Conservation (phyloP, 2,329 filamentous ascomycete species). For the Mycosphaerelloides madeirae region DNA sequence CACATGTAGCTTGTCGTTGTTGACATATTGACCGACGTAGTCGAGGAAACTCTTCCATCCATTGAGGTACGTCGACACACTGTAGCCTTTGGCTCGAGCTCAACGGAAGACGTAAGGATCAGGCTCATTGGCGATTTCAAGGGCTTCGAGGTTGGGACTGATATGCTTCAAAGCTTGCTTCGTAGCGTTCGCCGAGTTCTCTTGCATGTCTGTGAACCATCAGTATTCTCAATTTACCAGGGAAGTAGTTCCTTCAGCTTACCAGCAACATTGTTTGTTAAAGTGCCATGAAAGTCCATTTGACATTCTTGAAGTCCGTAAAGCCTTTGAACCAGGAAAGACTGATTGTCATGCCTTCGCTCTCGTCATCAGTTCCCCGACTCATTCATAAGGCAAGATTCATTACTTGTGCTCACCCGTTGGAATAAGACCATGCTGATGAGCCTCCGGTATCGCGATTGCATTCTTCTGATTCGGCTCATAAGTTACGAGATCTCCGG, state of each 20-base stretch:
- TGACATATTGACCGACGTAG: conserved; percentile 4
- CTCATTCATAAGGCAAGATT: neutral
- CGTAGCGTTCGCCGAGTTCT: conserved; percentile 8
- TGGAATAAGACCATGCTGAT: conserved; percentile 5
- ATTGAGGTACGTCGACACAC: conserved; percentile 4
- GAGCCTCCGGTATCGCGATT: conserved; percentile 2
- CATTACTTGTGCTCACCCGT: neutral
- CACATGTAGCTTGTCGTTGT: neutral
- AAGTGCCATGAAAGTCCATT: conserved; percentile 12
- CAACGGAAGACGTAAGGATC: conserved; percentile 7
- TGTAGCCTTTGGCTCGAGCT: conserved; percentile 5
- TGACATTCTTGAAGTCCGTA: conserved; percentile 5
- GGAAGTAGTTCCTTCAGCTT: too few relatives aligned
- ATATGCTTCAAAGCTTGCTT: conserved; percentile 12
- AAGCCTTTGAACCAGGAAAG: conserved; percentile 16
- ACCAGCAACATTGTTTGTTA: conserved; percentile 8
- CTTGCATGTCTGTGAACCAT: neutral
- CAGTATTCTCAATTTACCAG: too few relatives aligned
- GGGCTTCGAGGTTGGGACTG: conserved; percentile 9
- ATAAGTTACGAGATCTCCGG: conserved; percentile 11
- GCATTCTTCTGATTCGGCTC: conserved; percentile 4
- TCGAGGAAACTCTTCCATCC: conserved; percentile 8
- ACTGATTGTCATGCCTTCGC: conserved; percentile 9
- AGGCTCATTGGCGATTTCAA: conserved; percentile 16
- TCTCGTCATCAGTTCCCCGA: conserved; percentile 1